Evolutionary conservation across 441 rosid genomes (phyloP).

Genomic region (Adansonia grandidieri): DNA sequence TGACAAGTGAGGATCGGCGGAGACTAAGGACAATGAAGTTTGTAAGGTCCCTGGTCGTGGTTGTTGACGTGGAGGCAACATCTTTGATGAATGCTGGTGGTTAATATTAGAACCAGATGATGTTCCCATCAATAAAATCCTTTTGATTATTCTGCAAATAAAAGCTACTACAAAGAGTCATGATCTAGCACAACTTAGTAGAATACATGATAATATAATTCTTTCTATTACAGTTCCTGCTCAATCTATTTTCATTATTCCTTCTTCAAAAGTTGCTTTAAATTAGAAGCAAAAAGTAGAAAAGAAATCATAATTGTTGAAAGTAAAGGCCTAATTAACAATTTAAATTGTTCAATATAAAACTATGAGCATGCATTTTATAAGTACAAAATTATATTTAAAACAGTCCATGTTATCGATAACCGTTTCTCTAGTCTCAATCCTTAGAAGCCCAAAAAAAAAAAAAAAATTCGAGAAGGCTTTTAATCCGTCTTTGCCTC

Average conservation of each 20-base stretch:
- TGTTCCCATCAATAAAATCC: constrained; percentile 65
- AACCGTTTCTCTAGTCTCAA: not conserved
- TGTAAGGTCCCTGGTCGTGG: constrained; percentile 65
- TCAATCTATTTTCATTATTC: not conserved
- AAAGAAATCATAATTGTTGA: not conserved
- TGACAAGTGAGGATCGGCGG: constrained; percentile 66
- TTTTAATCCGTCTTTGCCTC: not conserved
- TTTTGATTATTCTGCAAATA: constrained; percentile 31
- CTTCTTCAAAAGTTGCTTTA: not conserved
- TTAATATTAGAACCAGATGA: constrained; percentile 82
- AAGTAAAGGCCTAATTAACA: not conserved
- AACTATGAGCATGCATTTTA: not conserved
- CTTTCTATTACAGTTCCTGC: not conserved
- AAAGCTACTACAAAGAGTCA: constrained; percentile 6
- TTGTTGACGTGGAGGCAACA: constrained; percentile 94
- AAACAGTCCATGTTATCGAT: not conserved
- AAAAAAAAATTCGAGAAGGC: not conserved
- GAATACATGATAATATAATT: not conserved
- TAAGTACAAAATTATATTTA: not conserved
- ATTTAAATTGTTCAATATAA: not conserved
- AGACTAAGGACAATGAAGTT: constrained; percentile 70
- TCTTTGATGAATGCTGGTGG: constrained; percentile 56
- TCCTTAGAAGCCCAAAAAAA: not conserved
- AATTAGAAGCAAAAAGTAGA: not conserved
- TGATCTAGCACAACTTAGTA: not conserved